Evolutionary conservation across 768 basidiomycete species (phyloP).

Genomic region (Hemileccinum rubropunctum): DNA sequence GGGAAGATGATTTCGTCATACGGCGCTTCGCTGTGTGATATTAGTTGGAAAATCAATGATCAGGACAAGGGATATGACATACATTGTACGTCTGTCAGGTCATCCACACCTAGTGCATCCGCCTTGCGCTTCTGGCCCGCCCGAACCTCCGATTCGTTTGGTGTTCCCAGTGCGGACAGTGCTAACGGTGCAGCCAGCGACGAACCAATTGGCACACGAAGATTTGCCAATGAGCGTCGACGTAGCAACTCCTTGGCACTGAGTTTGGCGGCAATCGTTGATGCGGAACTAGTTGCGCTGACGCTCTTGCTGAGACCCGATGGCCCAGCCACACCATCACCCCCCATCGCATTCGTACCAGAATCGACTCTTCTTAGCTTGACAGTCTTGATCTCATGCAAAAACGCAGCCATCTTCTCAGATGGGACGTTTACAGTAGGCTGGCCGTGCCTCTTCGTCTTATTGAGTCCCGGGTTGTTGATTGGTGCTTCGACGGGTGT

Average conservation of each 20-base stretch:
- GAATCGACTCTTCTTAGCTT: slow-evolving; percentile 56
- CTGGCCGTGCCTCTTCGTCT: slow-evolving; percentile 47
- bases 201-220: slow-evolving; percentile 25
- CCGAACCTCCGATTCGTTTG: slow-evolving; percentile 9
- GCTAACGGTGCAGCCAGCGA: slow-evolving; percentile 21
- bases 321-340: slow-evolving; percentile 22
- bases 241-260: slow-evolving; percentile 20
- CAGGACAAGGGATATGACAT: slow-evolving; percentile 16
- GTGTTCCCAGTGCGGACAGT: background rate
- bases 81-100: slow-evolving; percentile 34
- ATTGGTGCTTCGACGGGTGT: slow-evolving; percentile 66
- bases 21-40: slow-evolving; percentile 37
- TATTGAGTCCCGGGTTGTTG: slow-evolving; percentile 40
- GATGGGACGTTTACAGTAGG: slow-evolving; percentile 72
- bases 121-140: slow-evolving; percentile 33
- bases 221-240: slow-evolving; percentile 26
- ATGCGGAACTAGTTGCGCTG: slow-evolving; percentile 7
- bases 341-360: slow-evolving; percentile 16
- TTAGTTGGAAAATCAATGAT: slow-evolving; percentile 1
- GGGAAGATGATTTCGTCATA: slow-evolving; percentile 27
- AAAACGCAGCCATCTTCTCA: slow-evolving; percentile 81
- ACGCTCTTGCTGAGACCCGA: slow-evolving; percentile 32
- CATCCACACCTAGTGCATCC: slow-evolving; percentile 22
- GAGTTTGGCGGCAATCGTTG: slow-evolving; percentile 8
- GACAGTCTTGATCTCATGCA: slow-evolving; percentile 77